Percentiles rank a stretch among this genome's conserved stretches.
Evolutionary conservation across 805 yeast species (phyloP).

Genomic region (Kluyveromyces lactis): DNA sequence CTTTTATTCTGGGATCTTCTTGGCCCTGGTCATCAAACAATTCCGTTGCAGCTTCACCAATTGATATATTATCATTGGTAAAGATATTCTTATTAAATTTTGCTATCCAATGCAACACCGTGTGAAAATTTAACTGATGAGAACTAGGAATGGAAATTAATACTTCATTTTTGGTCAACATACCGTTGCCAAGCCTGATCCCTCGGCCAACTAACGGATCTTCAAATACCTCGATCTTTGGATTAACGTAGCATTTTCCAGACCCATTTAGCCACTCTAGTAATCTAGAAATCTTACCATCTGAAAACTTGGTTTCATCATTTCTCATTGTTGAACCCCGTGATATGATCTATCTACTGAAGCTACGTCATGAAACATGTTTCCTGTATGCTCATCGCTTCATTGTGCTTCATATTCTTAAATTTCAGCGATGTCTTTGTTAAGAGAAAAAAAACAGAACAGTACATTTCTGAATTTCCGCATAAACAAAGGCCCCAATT

Average conservation of each 20-base stretch:
- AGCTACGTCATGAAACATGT: too few species aligned
- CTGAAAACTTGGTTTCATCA: too few species aligned
- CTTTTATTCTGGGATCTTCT: constrained; percentile 18
- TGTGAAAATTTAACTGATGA: constrained; percentile 49
- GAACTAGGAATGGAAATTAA: constrained; percentile 51
- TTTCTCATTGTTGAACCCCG: too few species aligned
- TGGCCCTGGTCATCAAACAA: not conserved
- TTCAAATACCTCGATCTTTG: constrained; percentile 35
- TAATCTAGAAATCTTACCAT: not conserved
- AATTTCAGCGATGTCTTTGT: too few species aligned
- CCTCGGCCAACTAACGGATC: constrained; percentile 54
- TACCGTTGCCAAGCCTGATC: constrained; percentile 34
- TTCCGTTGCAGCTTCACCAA: not conserved
- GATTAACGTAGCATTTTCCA: constrained; percentile 28
- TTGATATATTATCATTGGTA: constrained; percentile 5
- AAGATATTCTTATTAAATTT: constrained; percentile 23
- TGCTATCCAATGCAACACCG: constrained; percentile 40
- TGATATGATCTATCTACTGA: too few species aligned
- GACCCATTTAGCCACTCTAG: constrained; percentile 29
- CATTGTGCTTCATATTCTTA: too few species aligned
- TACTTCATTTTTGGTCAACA: constrained; percentile 34
- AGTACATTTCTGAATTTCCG: too few species aligned
- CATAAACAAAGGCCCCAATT: too few species aligned
- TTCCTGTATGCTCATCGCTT: too few species aligned
- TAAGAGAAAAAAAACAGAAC: too few species aligned